Percentiles rank a stretch among this genome's conserved stretches.
Conservation (phyloP, 805 yeast genomes). For the Candida golubevii region DNA sequence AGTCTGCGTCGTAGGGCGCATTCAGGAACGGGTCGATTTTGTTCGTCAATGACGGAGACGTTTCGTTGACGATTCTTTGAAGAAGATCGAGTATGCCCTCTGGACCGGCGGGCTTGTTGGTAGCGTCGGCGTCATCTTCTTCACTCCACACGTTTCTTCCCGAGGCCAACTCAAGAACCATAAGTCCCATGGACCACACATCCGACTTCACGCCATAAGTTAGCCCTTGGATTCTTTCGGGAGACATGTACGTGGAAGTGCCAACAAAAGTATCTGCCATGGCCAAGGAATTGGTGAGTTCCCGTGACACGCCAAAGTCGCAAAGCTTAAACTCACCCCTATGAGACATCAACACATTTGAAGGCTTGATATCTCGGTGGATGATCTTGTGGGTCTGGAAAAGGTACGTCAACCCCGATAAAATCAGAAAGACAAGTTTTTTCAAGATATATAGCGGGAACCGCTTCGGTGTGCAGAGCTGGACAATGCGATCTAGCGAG, state of each 20-base stretch:
- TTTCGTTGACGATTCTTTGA: conserved; percentile 91
- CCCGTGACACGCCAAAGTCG: conserved; percentile 95
- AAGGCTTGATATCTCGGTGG: conserved; percentile 95
- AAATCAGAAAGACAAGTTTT: conserved; percentile 69
- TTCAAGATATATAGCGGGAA: conserved; percentile 64
- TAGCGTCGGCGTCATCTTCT: conserved; percentile 10
- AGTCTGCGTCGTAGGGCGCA: conserved; percentile 36
- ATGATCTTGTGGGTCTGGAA: conserved; percentile 83
- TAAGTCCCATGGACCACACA: conserved; percentile 93
- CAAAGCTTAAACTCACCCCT: conserved; percentile 86
- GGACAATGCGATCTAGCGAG: conserved; percentile 76
- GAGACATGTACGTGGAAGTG: conserved; percentile 94
- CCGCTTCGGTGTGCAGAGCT: conserved; percentile 36
- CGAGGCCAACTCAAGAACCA: conserved; percentile 82
- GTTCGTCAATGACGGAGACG: conserved; percentile 63
- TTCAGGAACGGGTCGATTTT: conserved; percentile 28
- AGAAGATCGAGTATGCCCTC: conserved; percentile 86
- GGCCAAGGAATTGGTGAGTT: conserved; percentile 78
- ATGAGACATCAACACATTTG: conserved; percentile 83
- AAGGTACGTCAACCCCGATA: conserved; percentile 76
- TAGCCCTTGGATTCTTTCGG: conserved; percentile 95
- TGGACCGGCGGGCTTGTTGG: conserved; percentile 43
- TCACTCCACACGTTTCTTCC: conserved; percentile 79
- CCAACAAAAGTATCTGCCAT: conserved; percentile 97
- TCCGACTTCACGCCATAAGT: conserved; percentile 93